Percentiles rank a stretch among this genome's conserved stretches.
These are phyloP conservation scores for Sporormia fimetaria DNA, from an alignment of 495 filamentous ascomycete genomes.

Conservation along the genomic window DNA sequence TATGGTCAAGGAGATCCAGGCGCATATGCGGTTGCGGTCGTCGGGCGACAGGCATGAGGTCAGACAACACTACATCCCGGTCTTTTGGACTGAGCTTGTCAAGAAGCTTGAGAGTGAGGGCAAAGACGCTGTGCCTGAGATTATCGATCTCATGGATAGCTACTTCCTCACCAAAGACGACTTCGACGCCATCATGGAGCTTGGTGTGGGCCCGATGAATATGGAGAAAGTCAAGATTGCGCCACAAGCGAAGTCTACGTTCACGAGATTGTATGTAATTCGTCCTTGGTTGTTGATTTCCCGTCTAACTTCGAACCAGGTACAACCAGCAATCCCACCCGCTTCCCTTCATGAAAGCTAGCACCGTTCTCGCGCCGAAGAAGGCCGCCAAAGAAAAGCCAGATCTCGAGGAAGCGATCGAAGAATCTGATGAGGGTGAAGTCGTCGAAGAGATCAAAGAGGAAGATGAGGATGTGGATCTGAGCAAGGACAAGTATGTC, in stretches of 20 bases:
- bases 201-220: constrained; percentile 76
- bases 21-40: constrained; percentile 85
- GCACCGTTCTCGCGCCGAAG: constrained; percentile 56
- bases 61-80: constrained; percentile 83
- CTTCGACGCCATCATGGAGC: constrained; percentile 82
- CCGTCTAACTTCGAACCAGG: constrained; percentile 31
- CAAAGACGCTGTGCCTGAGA: constrained; percentile 32
- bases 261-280: constrained; percentile 62
- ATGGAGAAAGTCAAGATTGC: constrained; percentile 65
- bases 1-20: constrained; percentile 87
- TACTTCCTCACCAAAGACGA: constrained; percentile 96
- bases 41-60: constrained; percentile 92
- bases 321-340: constrained; percentile 85
- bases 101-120: constrained; percentile 38
- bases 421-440: constrained; percentile 72
- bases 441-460: constrained; percentile 51
- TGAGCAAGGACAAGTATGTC: constrained; percentile 94
- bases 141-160: constrained; percentile 85
- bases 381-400: constrained; percentile 62
- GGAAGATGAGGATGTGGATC: constrained; percentile 49
- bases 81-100: constrained; percentile 75
- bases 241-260: constrained; percentile 71
- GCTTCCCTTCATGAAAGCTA: constrained; percentile 90
- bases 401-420: constrained; percentile 91
- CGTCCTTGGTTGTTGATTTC: not conserved